Evolutionary conservation across 148 eudicot genomes (phyloP), one percentile per base, ranked within the genome.

Genomic region (Simmondsia chinensis): DNA sequence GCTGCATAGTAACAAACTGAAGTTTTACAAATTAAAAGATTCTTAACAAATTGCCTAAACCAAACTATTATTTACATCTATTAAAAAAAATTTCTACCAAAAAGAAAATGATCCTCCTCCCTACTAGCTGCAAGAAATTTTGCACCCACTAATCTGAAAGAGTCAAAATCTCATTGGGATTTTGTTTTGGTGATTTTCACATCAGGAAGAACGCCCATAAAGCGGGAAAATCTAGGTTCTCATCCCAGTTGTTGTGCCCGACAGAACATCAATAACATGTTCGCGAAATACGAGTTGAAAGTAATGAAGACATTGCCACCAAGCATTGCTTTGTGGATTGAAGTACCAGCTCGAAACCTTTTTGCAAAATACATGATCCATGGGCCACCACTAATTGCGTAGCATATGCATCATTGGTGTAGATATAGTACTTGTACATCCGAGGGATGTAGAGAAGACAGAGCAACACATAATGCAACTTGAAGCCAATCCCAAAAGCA

Each of bases 401-500:
- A 31, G 96, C 94, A 27, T 59, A 40, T 49, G 45, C 52, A 37
- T 88, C 78, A 11, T 59, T 65, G 14, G 79, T 80, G 68, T 72
- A 63, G 41, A 88, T 80, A 48, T 88, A 83, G 33, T 88, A 83
- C 60, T 88, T 88, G 83, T 88, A 88, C 94, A 83, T 75, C 56
- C 96, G 66, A 29, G 96, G 96, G 63, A 83, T 75, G 77, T 94
- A 88, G 14, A 88, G 86, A 39, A 88, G 94, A 73, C 86, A 80
- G n/a, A 88, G 76, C 30, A 83, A 39, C 17, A 48, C 63, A 15
- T 88, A 88, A 46, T 88, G 96, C 17, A 75, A 52, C 62, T 77
- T 77, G 32, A 88, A 83, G 41, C 71, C 70, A 30, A 75, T 54
- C 8, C 57, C 74, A 25, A 80, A 68, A 46, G 69, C 94, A 45